Evolutionary conservation across 768 basidiomycete species (phyloP).

Genomic region (Fistulinella prunicolor): DNA sequence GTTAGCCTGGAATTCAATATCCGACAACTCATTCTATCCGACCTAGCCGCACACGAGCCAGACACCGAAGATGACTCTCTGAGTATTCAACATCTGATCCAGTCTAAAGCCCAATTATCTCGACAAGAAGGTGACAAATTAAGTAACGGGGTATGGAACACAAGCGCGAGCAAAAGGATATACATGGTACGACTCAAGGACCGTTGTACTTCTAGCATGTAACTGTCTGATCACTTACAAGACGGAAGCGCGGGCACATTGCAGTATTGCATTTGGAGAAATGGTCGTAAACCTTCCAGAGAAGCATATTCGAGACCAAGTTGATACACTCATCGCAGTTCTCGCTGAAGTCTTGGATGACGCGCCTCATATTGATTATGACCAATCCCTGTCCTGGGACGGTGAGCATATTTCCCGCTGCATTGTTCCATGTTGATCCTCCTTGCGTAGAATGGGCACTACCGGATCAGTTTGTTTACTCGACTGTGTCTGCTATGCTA

Average conservation of each 20-base stretch:
- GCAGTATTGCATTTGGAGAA: conserved; percentile 82
- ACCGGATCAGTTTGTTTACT: conserved; percentile 80
- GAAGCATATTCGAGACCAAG: conserved; percentile 46
- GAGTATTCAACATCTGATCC: conserved; percentile 54
- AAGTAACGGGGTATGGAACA: conserved; percentile 22
- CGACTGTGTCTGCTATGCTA: conserved; percentile 74
- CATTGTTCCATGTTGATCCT: neutral
- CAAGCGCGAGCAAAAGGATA: conserved; percentile 26
- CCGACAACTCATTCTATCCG: conserved; percentile 69
- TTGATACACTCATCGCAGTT: conserved; percentile 52
- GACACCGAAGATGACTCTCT: conserved; percentile 45
- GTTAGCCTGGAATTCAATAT: conserved; percentile 74
- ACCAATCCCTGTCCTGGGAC: conserved; percentile 74
- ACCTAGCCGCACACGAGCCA: conserved; percentile 61
- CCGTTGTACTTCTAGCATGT: neutral
- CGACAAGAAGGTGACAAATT: conserved; percentile 12
- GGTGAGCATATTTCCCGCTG: conserved; percentile 41
- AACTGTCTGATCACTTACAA: conserved; percentile 27
- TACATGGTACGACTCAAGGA: conserved; percentile 53
- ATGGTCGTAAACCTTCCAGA: conserved; percentile 65
- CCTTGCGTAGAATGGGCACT: conserved; percentile 71
- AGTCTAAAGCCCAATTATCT: conserved; percentile 55
- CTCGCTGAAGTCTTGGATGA: conserved; percentile 69
- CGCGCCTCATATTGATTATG: conserved; percentile 74
- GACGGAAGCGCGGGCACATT: conserved; percentile 71